Percentiles rank a stretch among this genome's conserved stretches.
These are phyloP conservation scores for Cryptococcus neoformans DNA, from an alignment of 1,284 basidiomycete genomes.

Conservation along the genomic window DNA sequence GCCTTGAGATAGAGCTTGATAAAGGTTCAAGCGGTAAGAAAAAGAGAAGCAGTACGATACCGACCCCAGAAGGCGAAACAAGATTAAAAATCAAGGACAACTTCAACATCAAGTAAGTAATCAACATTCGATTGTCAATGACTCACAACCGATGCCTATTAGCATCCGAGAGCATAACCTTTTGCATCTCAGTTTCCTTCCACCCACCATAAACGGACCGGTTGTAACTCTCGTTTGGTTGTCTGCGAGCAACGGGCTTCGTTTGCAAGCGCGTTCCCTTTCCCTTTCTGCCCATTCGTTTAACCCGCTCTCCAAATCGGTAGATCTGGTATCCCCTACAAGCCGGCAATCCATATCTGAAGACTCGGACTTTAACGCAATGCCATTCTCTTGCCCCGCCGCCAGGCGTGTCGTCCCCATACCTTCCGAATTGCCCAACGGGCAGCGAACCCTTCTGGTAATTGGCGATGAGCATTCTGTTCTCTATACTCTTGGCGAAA, in stretches of 20 bases:
- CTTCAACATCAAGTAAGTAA: conserved; percentile 48
- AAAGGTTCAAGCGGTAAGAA: conserved; percentile 34
- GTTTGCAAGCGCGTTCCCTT: conserved; percentile 61
- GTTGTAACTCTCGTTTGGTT: conserved; percentile 61
- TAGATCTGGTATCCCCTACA: conserved; percentile 60
- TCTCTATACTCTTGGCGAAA: conserved; percentile 26
- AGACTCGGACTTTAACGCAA: conserved; percentile 31
- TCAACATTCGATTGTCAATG: not conserved
- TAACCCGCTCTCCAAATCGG: conserved; percentile 25
- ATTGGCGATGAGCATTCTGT: conserved; percentile 46
- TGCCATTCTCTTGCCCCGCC: conserved; percentile 47
- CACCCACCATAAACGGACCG: conserved; percentile 51
- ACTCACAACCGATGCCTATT: not conserved
- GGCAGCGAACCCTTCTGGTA: conserved; percentile 25
- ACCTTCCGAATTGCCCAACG: not conserved
- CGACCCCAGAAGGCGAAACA: conserved; percentile 12
- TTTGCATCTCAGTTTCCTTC: conserved; percentile 65
- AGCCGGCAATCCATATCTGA: conserved; percentile 11
- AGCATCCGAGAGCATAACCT: conserved; percentile 75
- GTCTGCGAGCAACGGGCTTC: conserved; percentile 49
- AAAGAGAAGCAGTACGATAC: conserved; percentile 15
- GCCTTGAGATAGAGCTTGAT: conserved; percentile 41
- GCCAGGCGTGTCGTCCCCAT: conserved; percentile 35
- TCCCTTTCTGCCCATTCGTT: conserved; percentile 58
- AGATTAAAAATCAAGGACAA: conserved; percentile 36